A percentile compares a stretch with the other conserved stretches of the same genome.
phyloP scores from a whole-genome alignment of 1,284 basidiomycete genomes.

The Leucoagaricus sp. region DNA sequence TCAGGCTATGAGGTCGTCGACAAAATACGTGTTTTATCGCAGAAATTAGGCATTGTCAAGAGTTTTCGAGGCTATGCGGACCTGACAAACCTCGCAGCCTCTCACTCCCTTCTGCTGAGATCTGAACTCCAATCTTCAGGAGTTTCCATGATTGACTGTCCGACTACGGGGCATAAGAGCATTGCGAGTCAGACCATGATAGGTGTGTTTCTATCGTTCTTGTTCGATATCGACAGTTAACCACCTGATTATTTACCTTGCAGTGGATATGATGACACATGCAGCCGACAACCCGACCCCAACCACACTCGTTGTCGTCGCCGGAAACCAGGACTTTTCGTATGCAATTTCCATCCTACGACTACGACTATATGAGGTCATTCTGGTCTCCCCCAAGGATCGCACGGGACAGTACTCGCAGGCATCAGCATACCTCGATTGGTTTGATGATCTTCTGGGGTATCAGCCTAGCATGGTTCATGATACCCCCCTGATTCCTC shows the following conservation, averaged over 20 bases:
- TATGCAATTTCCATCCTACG: slow-evolving; percentile 51
- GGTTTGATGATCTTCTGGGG: slow-evolving; percentile 37
- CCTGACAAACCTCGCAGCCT: slow-evolving; percentile 24
- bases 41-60: slow-evolving; percentile 33
- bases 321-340: slow-evolving; percentile 56
- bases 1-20: slow-evolving; percentile 36
- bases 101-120: slow-evolving; percentile 33
- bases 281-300: slow-evolving; percentile 51
- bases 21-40: slow-evolving; percentile 24
- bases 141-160: slow-evolving; percentile 54
- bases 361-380: slow-evolving; percentile 45
- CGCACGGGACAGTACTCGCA: slow-evolving; percentile 35
- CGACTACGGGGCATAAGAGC: slow-evolving; percentile 50
- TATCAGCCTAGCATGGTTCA: neutral
- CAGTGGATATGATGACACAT: slow-evolving; percentile 57
- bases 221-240: neutral
- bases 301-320: slow-evolving; percentile 50
- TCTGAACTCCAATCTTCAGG: slow-evolving; percentile 59
- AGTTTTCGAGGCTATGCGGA: slow-evolving; percentile 44
- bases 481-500: neutral
- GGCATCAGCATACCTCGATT: slow-evolving; percentile 53
- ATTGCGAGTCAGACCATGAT: slow-evolving; percentile 49
- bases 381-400: slow-evolving; percentile 45
- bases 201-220: slow-evolving; percentile 28
- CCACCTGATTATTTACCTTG: neutral